These are phyloP conservation scores for Penicillium bovifimosum DNA, from an alignment of 495 filamentous ascomycete genomes.

Conservation along the genomic window DNA sequence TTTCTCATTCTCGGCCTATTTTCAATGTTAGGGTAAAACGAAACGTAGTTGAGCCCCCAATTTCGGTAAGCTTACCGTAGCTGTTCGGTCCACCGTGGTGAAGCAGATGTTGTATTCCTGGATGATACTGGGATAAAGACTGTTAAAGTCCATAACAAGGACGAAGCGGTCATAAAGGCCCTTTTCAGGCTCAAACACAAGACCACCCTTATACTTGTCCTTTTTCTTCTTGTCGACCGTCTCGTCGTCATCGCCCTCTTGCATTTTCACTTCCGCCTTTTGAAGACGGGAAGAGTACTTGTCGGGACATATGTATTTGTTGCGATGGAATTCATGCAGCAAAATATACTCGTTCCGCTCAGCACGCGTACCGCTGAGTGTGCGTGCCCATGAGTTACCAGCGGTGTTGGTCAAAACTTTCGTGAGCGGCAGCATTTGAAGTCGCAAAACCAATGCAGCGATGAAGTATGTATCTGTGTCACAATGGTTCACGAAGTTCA, in stretches of 20 bases:
- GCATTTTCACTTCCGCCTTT: constrained; percentile 60
- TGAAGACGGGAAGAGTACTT: constrained; percentile 70
- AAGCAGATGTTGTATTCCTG: constrained; percentile 99
- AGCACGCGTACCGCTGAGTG: constrained; percentile 87
- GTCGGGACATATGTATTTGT: constrained; percentile 97
- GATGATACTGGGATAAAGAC: constrained; percentile 96
- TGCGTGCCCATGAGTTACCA: constrained; percentile 97
- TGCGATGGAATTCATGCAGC: constrained; percentile 89
- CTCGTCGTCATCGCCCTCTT: constrained; percentile 64
- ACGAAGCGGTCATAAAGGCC: constrained; percentile 96
- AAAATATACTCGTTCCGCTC: constrained; percentile 99
- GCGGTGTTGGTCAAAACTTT: constrained; percentile 95
- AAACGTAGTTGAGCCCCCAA: neutral
- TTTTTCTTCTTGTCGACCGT: constrained; percentile 92
- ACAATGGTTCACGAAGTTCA: constrained; percentile 89
- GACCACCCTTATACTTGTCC: constrained; percentile 96
- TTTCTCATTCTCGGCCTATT: constrained; percentile 66
- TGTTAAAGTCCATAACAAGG: constrained; percentile 99
- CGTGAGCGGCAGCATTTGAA: constrained; percentile 88
- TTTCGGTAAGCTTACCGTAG: constrained; percentile 44
- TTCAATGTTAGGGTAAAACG: constrained; percentile 8
- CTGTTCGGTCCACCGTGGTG: constrained; percentile 80
- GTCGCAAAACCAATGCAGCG: constrained; percentile 75
- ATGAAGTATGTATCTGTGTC: constrained; percentile 96
- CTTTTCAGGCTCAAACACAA: constrained; percentile 97